Evolutionary conservation across 306 rosid species (phyloP), one percentile per base, ranked within the genome.

Genomic region (Herpetospermum pedunculosum): DNA sequence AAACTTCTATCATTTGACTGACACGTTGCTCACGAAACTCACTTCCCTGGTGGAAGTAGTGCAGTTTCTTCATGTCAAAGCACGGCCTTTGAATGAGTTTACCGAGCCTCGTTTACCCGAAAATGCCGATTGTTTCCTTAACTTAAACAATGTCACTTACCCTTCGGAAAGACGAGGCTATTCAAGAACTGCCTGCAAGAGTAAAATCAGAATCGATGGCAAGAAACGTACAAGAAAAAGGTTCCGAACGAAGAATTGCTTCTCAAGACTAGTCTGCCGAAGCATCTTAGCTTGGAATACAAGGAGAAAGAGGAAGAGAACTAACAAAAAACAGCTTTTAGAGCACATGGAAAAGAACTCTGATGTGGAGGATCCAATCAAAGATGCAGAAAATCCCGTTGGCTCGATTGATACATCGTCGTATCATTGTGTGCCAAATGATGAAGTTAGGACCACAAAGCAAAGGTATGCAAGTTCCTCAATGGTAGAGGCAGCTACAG

Each of bases 51-150:
- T 59, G 79, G 58, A 69, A 60, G 84, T 84, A 52, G 65, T 80
- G n/a, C 90, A 95, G 91, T 88, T 88, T 87, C 88, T 92, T 74
- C 91, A 77, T 54, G 85, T 82, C 23, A 84, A 88, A 77, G 91
- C 72, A 34, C 73, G 25, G 58, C 46, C 76, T 73, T 76, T 73
- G 67, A 74, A 62, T 26, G 43, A 64, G 65, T 71, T 62, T 67
- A 38, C 44, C 30, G 34, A 47, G 73, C 80, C 85, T 3, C 57
- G 58, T 65, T 55, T 72, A 53, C 84, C 76, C 21, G 30, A 44
- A 16, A 64, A 14, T 35, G 30, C 47, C n/a, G 75, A 41, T 50
- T 58, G 46, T 79, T 32, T 15, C 50, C 63, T 63, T 21, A 11
- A 57, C 5, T 19, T 8, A 48, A n/a, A 73, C 53, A 38, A 70